Conservation (phyloP, 2,329 filamentous ascomycete species). For the Colletotrichum magnum region DNA sequence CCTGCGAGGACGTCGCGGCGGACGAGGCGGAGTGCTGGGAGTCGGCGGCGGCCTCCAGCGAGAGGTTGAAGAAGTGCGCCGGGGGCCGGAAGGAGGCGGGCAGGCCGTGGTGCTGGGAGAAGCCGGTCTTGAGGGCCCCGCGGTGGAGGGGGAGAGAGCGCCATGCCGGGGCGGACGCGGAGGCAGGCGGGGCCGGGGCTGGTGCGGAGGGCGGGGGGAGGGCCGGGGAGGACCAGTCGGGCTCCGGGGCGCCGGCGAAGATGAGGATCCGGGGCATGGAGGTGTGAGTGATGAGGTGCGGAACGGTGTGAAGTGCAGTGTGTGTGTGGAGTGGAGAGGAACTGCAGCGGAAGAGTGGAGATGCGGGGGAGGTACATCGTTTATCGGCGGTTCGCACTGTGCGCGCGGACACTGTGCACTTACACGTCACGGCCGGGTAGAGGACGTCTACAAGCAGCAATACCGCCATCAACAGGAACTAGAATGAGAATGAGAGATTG, state of each 20-base stretch:
- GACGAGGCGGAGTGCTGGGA: background rate
- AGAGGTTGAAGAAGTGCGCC: conserved; percentile 63
- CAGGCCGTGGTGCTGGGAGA: conserved; percentile 64
- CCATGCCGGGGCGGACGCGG: conserved; percentile 60
- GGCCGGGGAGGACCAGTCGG: conserved; percentile 49
- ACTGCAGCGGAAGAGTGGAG: background rate
- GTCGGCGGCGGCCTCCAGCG: conserved; percentile 45
- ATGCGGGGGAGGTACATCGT: too few species aligned
- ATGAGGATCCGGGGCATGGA: conserved; percentile 54
- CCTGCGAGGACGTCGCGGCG: conserved; percentile 19
- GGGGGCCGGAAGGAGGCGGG: conserved; percentile 46
- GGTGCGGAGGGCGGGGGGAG: conserved; percentile 41
- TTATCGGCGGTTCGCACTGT: too few species aligned
- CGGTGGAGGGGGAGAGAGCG: conserved; percentile 65
- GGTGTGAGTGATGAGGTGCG: background rate
- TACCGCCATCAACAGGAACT: too few species aligned
- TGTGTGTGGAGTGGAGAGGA: background rate
- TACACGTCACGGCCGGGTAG: too few species aligned
- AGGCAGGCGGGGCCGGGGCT: background rate
- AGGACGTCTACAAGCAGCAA: too few species aligned
- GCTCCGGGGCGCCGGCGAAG: conserved; percentile 52
- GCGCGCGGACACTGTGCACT: too few species aligned
- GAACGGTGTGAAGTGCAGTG: background rate
- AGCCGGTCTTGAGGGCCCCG: conserved; percentile 63
- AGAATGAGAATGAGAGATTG: too few species aligned